Percentiles rank a stretch among this genome's conserved stretches.
Evolutionary conservation across 805 yeast genomes (phyloP).

Genomic region (Candida mattraensis): DNA sequence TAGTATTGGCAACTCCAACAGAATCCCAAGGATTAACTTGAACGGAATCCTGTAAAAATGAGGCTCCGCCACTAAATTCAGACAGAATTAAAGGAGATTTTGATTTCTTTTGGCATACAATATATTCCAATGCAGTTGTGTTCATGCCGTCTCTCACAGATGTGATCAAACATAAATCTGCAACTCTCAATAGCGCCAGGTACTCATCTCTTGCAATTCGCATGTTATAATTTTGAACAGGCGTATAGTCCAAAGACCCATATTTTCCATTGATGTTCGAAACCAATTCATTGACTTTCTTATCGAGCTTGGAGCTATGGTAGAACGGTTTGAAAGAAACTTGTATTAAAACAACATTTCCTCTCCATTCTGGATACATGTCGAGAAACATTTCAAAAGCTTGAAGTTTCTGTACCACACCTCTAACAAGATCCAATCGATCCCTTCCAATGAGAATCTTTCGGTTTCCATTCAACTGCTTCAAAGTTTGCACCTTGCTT

Average conservation of each 20-base stretch:
- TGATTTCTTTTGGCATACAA: constrained; percentile 76
- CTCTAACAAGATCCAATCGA: constrained; percentile 85
- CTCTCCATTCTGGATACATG: constrained; percentile 89
- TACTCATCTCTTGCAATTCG: constrained; percentile 87
- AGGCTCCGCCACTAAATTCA: constrained; percentile 89
- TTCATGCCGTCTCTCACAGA: constrained; percentile 96
- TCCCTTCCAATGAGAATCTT: constrained; percentile 93
- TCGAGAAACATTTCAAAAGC: constrained; percentile 87
- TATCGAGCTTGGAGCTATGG: constrained; percentile 66
- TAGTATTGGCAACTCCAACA: constrained; percentile 85
- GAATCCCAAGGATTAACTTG: constrained; percentile 97
- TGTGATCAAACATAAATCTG: constrained; percentile 87
- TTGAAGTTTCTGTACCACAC: constrained; percentile 88
- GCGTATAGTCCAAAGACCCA: constrained; percentile 80
- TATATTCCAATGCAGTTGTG: constrained; percentile 90
- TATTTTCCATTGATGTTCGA: constrained; percentile 79
- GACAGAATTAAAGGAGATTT: constrained; percentile 79
- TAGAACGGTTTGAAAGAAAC: constrained; percentile 79
- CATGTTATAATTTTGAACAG: constrained; percentile 91
- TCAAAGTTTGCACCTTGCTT: constrained; percentile 63
- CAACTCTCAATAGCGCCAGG: constrained; percentile 80
- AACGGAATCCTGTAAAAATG: constrained; percentile 68
- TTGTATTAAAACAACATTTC: constrained; percentile 82
- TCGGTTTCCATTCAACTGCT: constrained; percentile 58
- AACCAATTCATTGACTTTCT: constrained; percentile 79